Percentiles rank a stretch among this genome's conserved stretches.
Conservation (phyloP, 768 basidiomycete species). For the Mycena belliarum region DNA sequence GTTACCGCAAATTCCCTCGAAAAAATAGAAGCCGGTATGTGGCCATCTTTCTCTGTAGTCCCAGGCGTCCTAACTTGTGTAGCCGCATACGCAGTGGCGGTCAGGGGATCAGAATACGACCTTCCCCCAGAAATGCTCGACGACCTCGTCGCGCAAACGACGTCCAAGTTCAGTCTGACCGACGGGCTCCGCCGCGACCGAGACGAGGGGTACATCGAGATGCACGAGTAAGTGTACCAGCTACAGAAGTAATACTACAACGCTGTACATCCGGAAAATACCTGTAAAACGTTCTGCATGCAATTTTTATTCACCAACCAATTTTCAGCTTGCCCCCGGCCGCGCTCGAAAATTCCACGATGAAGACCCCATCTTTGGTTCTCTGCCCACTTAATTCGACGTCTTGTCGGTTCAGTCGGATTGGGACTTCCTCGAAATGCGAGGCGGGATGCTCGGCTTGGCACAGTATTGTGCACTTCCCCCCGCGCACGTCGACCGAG, state of each 20-base stretch:
- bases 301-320: slow-evolving; percentile 11
- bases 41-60: neutral
- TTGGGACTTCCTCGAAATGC: slow-evolving; percentile 11
- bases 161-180: slow-evolving; percentile 33
- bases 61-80: slow-evolving; percentile 10
- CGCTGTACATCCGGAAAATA: no score
- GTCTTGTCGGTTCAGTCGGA: slow-evolving; percentile 31
- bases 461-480: slow-evolving; percentile 21
- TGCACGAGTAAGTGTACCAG: neutral
- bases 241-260: no score
- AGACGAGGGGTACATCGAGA: slow-evolving; percentile 10
- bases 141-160: slow-evolving; percentile 59
- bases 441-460: slow-evolving; percentile 5
- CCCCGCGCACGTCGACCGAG: slow-evolving; percentile 20
- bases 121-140: slow-evolving; percentile 67
- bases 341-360: slow-evolving; percentile 26
- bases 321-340: slow-evolving; percentile 29
- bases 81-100: slow-evolving; percentile 75
- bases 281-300: no score
- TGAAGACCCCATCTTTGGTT: slow-evolving; percentile 17
- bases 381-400: slow-evolving; percentile 23
- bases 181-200: neutral
- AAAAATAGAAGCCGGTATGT: slow-evolving; percentile 91
- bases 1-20: slow-evolving; percentile 86
- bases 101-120: slow-evolving; percentile 75